Evolutionary conservation across 768 basidiomycete genomes (phyloP), one percentile per base, ranked within the genome.

Genomic region (Agaricus subrufescens): DNA sequence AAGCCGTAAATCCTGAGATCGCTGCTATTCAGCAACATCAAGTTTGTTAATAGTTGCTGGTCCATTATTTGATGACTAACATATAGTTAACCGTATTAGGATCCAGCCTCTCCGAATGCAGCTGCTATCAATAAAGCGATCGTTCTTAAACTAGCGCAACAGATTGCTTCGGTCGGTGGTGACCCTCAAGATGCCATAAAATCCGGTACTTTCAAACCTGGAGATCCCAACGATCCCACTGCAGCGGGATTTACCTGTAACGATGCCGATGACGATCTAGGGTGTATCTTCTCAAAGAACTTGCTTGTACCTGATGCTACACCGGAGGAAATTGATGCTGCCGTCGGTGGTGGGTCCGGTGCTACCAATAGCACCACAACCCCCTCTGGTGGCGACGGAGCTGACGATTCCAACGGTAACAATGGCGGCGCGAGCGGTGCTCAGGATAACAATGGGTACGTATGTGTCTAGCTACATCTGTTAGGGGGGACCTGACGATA

Each of bases 231-330:
- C 59, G 85, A 86, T 64, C 37, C 69, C 15, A 85, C 84, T 4
- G 81, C 62, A 29, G 75, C 73, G 60, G 83, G 83, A 10, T 82
- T 83, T 64, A 75, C 75, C 14, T 85, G 82, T 59, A 76, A 85
- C 56, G 73, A 75, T 53, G 66, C 70, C 14, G 72, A 80, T 63
- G 84, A 87, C 62, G 50, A 77, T 3, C 63, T 62, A 10, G 85
- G 85, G 1, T 88, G 85, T 68, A 87, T 86, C 61, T 77, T 84
- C 71, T 78, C 82, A 3, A 75, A 82, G 67, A 83, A 84, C 64
- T 73, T 84, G 25, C 67, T 84, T 40, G 82, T 83, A 3, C 62
- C 66, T 6, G 82, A 83, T 60, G 83, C 81, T 1, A 81, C 83
- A 12, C 74, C 71, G 3, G 82, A 69, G 27, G 84, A 86, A 67